Conservation (phyloP, 495 filamentous ascomycete genomes). For the Neurospora cerealis region DNA sequence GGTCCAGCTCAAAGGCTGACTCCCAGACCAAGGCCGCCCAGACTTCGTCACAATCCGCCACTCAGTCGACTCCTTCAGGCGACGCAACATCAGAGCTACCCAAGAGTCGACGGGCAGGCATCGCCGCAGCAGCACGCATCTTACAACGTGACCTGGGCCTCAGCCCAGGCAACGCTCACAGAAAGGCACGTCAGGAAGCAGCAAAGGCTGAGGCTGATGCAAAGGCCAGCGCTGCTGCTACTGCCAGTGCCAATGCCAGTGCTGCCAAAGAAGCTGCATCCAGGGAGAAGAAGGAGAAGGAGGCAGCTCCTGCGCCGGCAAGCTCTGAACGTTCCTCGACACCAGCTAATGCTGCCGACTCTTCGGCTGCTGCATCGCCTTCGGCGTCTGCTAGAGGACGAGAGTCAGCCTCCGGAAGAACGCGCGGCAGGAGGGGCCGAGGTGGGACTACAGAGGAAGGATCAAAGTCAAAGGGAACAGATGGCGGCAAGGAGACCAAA, state of each 20-base stretch:
- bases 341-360: constrained; percentile 16
- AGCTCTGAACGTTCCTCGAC: constrained; percentile 14
- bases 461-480: constrained; percentile 11
- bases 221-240: constrained; percentile 26
- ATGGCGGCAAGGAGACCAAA: constrained; percentile 12
- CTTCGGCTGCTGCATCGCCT: background rate
- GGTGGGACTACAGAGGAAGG: constrained; percentile 11
- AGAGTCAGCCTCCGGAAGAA: constrained; percentile 17
- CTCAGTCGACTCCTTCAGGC: background rate
- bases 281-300: constrained; percentile 3
- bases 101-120: constrained; percentile 54
- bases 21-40: background rate
- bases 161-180: constrained; percentile 48
- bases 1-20: constrained; percentile 2
- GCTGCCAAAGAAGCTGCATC: constrained; percentile 24
- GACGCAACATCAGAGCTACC: constrained; percentile 18
- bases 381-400: constrained; percentile 6
- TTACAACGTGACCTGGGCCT: constrained; percentile 85
- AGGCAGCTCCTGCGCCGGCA: constrained; percentile 13
- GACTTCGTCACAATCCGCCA: background rate
- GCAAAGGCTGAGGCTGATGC: constrained; percentile 39
- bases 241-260: constrained; percentile 8
- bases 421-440: constrained; percentile 17
- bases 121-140: constrained; percentile 69
- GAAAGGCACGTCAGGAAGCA: constrained; percentile 41